phyloP scores from a whole-genome alignment of 495 filamentous ascomycete genomes.

The Tuber aestivum region DNA sequence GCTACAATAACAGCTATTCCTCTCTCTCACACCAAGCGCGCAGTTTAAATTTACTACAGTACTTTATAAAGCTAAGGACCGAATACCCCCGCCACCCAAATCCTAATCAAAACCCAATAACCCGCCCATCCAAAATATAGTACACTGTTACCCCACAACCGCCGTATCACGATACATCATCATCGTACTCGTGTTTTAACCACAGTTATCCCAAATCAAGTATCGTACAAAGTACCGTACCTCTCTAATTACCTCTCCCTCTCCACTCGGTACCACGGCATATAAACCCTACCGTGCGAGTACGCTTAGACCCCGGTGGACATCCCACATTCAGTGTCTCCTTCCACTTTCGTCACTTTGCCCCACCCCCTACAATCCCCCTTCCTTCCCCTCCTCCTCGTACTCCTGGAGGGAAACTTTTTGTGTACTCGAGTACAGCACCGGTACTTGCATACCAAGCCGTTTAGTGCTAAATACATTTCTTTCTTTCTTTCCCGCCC shows the following conservation, averaged over 20 bases:
- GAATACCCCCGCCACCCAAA: not conserved
- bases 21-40: not conserved
- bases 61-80: not conserved
- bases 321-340: not conserved
- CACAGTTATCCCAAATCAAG: not conserved
- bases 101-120: not conserved
- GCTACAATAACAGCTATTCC: not conserved
- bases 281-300: too few relatives aligned
- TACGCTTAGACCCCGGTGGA: too few relatives aligned
- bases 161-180: not conserved
- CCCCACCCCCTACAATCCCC: not conserved
- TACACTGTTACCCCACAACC: not conserved
- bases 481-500: not conserved
- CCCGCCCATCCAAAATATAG: too few relatives aligned
- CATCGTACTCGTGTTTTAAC: not conserved
- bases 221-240: too few relatives aligned
- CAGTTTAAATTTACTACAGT: not conserved
- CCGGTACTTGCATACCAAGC: too few relatives aligned
- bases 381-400: not conserved
- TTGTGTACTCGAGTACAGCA: too few relatives aligned
- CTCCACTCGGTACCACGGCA: too few relatives aligned
- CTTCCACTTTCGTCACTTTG: not conserved
- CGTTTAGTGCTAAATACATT: not conserved
- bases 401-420: not conserved
- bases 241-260: too few relatives aligned